These are phyloP conservation scores for Cinchona pubescens DNA, from an alignment of 257 asterid genomes.

Conservation along the genomic window DNA sequence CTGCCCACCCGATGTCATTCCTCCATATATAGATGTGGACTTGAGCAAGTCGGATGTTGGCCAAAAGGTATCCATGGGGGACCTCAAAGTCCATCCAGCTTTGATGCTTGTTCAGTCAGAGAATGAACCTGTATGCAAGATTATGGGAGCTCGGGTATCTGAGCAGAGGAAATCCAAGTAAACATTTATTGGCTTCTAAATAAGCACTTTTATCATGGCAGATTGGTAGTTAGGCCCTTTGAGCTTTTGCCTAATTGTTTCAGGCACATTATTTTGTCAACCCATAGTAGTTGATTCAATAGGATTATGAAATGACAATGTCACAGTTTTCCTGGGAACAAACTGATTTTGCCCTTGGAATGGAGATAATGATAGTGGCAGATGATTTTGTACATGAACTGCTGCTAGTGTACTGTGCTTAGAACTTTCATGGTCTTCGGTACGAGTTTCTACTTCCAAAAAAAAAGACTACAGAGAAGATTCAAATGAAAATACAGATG, in stretches of 20 bases:
- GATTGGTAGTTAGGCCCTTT: neutral
- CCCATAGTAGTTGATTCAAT: neutral
- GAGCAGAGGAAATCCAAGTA: constrained; percentile 52
- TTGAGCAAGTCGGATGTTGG: constrained; percentile 85
- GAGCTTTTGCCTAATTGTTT: neutral
- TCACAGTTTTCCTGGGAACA: neutral
- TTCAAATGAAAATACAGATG: neutral
- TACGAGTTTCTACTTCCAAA: neutral
- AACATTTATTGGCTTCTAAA: constrained; percentile 7
- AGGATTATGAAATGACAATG: neutral
- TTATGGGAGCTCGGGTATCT: constrained; percentile 42
- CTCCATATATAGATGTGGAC: constrained; percentile 86
- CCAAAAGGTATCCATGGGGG: constrained; percentile 66
- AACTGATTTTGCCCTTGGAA: neutral
- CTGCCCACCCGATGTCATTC: constrained; percentile 87
- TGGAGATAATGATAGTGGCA: constrained; percentile 3
- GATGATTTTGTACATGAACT: neutral
- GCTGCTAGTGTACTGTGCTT: too few species aligned
- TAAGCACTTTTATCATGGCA: neutral
- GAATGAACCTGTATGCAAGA: constrained; percentile 47
- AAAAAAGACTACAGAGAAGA: too few species aligned
- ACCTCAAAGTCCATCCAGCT: constrained; percentile 89
- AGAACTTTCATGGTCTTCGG: neutral
- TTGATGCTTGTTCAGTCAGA: constrained; percentile 48
- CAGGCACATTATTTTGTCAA: constrained; percentile 1